These are phyloP conservation scores for Caloboletus inedulis DNA, from an alignment of 1,284 basidiomycete species.

Conservation along the genomic window DNA sequence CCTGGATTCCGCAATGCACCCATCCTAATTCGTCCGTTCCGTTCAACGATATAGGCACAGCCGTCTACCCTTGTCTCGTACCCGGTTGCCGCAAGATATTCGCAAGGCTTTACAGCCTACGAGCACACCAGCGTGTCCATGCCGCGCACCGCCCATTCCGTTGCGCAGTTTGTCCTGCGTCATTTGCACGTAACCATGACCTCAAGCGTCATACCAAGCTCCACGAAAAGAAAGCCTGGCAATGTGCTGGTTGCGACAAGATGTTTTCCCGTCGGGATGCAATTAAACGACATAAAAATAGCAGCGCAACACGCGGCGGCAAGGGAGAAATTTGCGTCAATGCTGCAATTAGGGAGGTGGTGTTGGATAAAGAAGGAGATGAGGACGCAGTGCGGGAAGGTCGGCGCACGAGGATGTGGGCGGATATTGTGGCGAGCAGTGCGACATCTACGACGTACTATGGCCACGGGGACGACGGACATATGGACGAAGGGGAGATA, in stretches of 20 bases:
- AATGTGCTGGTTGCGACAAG: conserved; percentile 67
- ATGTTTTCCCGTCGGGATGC: conserved; percentile 73
- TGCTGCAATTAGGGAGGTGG: conserved; percentile 58
- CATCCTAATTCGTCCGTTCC: conserved; percentile 21
- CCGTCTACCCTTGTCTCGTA: conserved; percentile 70
- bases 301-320: conserved; percentile 44
- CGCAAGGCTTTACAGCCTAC: conserved; percentile 60
- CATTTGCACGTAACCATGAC: conserved; percentile 73
- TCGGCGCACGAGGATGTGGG: conserved; percentile 60
- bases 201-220: conserved; percentile 67
- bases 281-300: conserved; percentile 69
- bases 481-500: conserved; percentile 64
- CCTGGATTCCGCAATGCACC: conserved; percentile 32
- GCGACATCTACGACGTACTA: conserved; percentile 32
- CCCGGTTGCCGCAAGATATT: conserved; percentile 63
- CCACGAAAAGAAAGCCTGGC: conserved; percentile 67
- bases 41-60: conserved; percentile 58
- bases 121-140: conserved; percentile 64
- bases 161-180: conserved; percentile 62
- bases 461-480: conserved; percentile 30
- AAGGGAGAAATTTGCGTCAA: conserved; percentile 50
- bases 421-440: conserved; percentile 46
- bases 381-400: conserved; percentile 52
- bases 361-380: conserved; percentile 50
- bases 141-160: conserved; percentile 60